Base-by-base conservation (phyloP, 2,329 filamentous ascomycete genomes). In the Microdochium trichocladiopsis region DNA sequence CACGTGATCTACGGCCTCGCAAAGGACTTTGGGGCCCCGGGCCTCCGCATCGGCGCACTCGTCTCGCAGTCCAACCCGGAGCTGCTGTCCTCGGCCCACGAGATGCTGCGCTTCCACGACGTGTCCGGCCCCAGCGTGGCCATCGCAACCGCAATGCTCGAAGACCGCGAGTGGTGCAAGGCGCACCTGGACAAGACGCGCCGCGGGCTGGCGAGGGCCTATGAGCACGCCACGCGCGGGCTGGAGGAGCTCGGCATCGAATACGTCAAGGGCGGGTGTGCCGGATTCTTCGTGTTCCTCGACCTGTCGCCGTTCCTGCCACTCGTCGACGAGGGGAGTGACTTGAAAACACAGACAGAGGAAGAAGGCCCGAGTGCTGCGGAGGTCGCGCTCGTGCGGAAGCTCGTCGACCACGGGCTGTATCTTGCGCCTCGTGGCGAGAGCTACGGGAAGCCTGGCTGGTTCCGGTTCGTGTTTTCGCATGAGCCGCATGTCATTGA, bases 231-330 rank as follows among this genome's bases (percentile, higher is more conserved):
- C 0, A 63, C 58, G 1, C 28, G 50, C 2, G 61, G 58, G 11
- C 58, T 73, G 8, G 55, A 60, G 18, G 53, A 59, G 1, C 58
- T 69, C 10, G 57, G 60, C 0, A 68, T 76, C 25, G 57, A 65
- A n/a, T 72, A 71, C 54, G 60, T 67, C 1, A 53, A 61, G 1
- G 69, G 68, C 1, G 63, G 61, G 2, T 73, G 74, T 53, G 73
- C 72, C 1, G 72, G 66, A 0, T 75, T 76, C 55, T 76, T 76
- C 56, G 53, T 76, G 4, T 76, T 71, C 69, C 58, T 71, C 3
- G 62, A 75, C 16, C 50, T 52, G 22, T 22, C 49, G 50, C 12
- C 49, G 47, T 31, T 50, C 11, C 31, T 33, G 45, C 45, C 49
- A n/a, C 50, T 52, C 25, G 6, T 52, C 45, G 45, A 23, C 5